These are phyloP conservation scores for Chlorencoelia australis DNA, from an alignment of 2,329 filamentous ascomycete species.

Conservation along the genomic window DNA sequence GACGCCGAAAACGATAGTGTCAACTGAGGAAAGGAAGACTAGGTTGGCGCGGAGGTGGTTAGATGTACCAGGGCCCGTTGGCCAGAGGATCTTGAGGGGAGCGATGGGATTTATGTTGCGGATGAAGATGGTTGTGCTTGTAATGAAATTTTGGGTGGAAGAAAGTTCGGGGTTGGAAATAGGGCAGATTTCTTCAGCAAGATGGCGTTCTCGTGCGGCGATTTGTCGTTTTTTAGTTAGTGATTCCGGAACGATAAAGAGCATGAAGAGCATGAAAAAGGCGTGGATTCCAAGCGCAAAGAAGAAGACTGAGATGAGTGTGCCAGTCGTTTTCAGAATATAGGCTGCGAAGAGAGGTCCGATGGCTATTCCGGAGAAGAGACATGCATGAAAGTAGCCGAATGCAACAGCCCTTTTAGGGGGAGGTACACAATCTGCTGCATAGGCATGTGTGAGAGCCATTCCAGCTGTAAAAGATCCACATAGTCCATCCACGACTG, in stretches of 20 bases:
- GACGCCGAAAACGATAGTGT: constrained; percentile 72
- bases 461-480: constrained; percentile 84
- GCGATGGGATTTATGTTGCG: constrained; percentile 57
- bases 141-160: not conserved
- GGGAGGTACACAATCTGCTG: constrained; percentile 77
- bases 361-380: constrained; percentile 81
- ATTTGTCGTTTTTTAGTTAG: constrained; percentile 63
- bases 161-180: constrained; percentile 2
- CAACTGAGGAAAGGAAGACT: constrained; percentile 68
- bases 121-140: constrained; percentile 13
- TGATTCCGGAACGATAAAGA: constrained; percentile 73
- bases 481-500: constrained; percentile 69
- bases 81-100: constrained; percentile 70
- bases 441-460: constrained; percentile 72
- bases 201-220: constrained; percentile 59
- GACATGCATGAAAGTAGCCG: constrained; percentile 78
- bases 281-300: constrained; percentile 62
- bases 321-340: constrained; percentile 66
- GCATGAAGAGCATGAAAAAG: constrained; percentile 62
- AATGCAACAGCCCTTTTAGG: constrained; percentile 73
- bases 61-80: constrained; percentile 49
- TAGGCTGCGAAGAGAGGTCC: constrained; percentile 76
- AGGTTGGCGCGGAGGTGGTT: constrained; percentile 64
- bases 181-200: constrained; percentile 31
- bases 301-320: constrained; percentile 76